These are phyloP conservation scores for Prunus salicina DNA, from an alignment of 306 rosid species.

Conservation along the genomic window DNA sequence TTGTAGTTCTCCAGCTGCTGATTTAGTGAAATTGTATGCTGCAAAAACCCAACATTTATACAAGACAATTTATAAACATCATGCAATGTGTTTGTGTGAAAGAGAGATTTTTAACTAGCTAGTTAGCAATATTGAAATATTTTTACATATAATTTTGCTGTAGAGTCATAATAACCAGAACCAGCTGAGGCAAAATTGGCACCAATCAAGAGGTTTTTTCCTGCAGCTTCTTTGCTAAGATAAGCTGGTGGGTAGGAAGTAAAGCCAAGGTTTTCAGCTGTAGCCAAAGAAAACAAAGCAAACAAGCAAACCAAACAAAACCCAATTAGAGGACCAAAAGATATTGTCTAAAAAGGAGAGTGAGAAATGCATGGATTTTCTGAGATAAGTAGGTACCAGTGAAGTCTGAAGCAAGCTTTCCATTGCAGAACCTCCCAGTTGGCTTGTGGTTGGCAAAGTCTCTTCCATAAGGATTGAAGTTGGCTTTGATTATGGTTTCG, in stretches of 20 bases:
- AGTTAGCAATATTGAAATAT: not conserved
- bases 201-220: slow-evolving; percentile 37
- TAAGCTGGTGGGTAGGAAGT: slow-evolving; percentile 40
- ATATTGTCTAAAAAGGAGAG: not conserved
- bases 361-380: not conserved
- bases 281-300: not conserved
- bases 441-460: slow-evolving; percentile 49
- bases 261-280: slow-evolving; percentile 42
- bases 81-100: not conserved
- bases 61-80: not conserved
- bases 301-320: not conserved
- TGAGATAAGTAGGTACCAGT: slow-evolving; percentile 33
- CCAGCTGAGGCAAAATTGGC: slow-evolving; percentile 66
- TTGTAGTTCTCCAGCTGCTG: slow-evolving; percentile 59
- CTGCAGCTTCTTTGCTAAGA: slow-evolving; percentile 25
- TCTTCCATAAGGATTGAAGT: slow-evolving; percentile 74
- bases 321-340: not conserved
- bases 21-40: slow-evolving; percentile 50
- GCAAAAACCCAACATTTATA: slow-evolving; percentile 18
- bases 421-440: slow-evolving; percentile 73
- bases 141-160: slow-evolving; percentile 53
- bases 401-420: slow-evolving; percentile 61
- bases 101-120: not conserved
- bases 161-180: slow-evolving; percentile 55
- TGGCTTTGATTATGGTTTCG: slow-evolving; percentile 41